These are phyloP conservation scores for Melocanna baccifera DNA, from an alignment of 176 grass and related monocot species.

Conservation along the genomic window DNA sequence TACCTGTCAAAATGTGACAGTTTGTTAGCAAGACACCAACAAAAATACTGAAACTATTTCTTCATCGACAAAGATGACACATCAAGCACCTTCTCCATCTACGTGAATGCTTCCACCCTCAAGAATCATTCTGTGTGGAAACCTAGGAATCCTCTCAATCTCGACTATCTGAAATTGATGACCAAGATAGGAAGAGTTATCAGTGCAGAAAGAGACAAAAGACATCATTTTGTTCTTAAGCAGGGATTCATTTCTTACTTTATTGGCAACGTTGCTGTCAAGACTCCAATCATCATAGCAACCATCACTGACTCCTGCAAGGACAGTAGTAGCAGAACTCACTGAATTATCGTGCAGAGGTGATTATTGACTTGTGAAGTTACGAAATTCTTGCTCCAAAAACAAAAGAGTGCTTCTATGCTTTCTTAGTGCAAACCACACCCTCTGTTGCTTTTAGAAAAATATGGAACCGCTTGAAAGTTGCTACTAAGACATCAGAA, in stretches of 20 bases:
- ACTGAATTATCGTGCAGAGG: not conserved
- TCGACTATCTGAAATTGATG: slow-evolving; percentile 56
- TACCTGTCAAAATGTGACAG: slow-evolving; percentile 53
- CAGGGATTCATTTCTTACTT: slow-evolving; percentile 37
- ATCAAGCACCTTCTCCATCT: slow-evolving; percentile 73
- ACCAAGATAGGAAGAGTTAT: not conserved
- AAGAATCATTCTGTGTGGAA: slow-evolving; percentile 74
- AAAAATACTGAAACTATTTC: not conserved
- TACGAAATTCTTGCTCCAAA: not conserved
- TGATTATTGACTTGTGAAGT: not conserved
- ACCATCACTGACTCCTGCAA: slow-evolving; percentile 56
- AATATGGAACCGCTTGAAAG: not conserved
- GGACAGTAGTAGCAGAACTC: not conserved
- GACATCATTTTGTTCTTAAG: not conserved
- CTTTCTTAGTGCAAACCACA: not conserved
- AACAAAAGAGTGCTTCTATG: not conserved
- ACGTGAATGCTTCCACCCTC: slow-evolving; percentile 99
- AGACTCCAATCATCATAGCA: slow-evolving; percentile 87
- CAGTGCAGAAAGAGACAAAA: not conserved
- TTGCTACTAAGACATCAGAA: not conserved
- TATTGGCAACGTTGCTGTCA: slow-evolving; percentile 68
- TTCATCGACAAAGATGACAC: not conserved
- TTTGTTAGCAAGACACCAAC: not conserved
- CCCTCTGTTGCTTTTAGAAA: not conserved
- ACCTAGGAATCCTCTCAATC: slow-evolving; percentile 64